Evolutionary conservation across 345 rosid genomes (phyloP).

Genomic region (Citrus maxima): DNA sequence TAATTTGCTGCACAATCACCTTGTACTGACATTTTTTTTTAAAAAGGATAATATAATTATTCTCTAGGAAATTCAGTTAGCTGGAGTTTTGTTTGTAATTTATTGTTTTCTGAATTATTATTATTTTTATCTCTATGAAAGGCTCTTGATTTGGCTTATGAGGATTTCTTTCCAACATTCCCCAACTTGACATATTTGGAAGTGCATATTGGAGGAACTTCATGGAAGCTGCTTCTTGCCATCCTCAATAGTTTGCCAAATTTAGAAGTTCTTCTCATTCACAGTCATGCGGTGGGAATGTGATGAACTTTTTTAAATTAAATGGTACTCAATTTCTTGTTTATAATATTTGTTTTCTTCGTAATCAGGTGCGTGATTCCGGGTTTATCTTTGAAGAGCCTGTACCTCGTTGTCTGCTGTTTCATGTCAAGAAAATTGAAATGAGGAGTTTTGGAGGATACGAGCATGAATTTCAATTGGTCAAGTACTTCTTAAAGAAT

Average conservation of each 20-base stretch:
- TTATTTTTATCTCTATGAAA: neutral
- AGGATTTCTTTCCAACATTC: neutral
- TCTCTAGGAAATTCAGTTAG: too few species aligned
- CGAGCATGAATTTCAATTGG: neutral
- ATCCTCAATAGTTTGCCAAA: neutral
- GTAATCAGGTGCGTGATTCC: neutral
- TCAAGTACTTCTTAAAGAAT: neutral
- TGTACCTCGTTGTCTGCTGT: neutral
- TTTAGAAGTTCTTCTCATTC: neutral
- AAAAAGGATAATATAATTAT: too few species aligned
- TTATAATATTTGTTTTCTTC: neutral
- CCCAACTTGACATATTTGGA: neutral
- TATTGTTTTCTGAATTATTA: neutral
- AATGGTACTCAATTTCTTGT: neutral
- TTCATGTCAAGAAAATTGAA: neutral
- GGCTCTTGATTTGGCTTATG: neutral
- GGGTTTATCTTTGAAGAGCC: neutral
- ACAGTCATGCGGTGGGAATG: neutral
- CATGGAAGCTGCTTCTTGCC: neutral
- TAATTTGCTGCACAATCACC: neutral
- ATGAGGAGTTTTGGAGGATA: neutral
- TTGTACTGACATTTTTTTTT: too few species aligned
- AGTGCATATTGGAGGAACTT: neutral
- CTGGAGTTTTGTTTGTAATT: too few species aligned
- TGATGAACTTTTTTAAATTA: neutral